Base-by-base conservation (phyloP, 371 early-diverging fungal genomes). In the Mucor piriformis region DNA sequence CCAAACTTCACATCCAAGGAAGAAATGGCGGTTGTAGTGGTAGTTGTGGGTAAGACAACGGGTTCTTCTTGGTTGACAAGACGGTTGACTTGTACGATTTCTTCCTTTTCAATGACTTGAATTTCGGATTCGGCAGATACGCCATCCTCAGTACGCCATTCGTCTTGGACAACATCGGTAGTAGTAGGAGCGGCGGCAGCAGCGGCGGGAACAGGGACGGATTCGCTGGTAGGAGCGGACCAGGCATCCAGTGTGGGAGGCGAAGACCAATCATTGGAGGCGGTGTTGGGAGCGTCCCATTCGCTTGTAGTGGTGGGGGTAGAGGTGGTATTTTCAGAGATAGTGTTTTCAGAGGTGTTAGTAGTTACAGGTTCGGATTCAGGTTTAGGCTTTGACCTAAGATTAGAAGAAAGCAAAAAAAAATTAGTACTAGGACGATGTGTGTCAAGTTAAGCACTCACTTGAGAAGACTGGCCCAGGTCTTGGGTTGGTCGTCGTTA, bases 401-500 rank as follows among this genome's bases (percentile, higher is more conserved):
- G 13, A 34, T 48, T 16, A 24, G 15, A 29, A 35, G 23, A 51
- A 56, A 43, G n/a, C n/a, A n/a, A n/a, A n/a, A n/a, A n/a, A n/a
- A n/a, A n/a, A n/a, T n/a, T n/a, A n/a, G n/a, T 23, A 55, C 32
- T 42, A 55, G 23, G 23, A 38, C 4, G 21, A n/a, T 18, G 4
- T 23, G 6, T 42, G n/a, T n/a, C n/a, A 42, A 21, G 21, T 11
- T 49, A 48, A 21, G 21, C 6, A 50, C 86, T 57, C 73, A 90
- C 90, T 88, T 89, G 53, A 90, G 82, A 52, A 89, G 77, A 64
- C 89, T 89, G 57, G 92, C 92, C 92, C 92, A 92, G 33, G 91
- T 88, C 64, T 81, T 83, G 62, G 84, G 61, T 60, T 73, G 59
- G 55, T 69, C 64, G 21, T 64, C 56, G 21, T 67, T 37, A 21